Base-by-base conservation (phyloP, 805 yeast genomes). In the Sugiyamaella mastotermitis region DNA sequence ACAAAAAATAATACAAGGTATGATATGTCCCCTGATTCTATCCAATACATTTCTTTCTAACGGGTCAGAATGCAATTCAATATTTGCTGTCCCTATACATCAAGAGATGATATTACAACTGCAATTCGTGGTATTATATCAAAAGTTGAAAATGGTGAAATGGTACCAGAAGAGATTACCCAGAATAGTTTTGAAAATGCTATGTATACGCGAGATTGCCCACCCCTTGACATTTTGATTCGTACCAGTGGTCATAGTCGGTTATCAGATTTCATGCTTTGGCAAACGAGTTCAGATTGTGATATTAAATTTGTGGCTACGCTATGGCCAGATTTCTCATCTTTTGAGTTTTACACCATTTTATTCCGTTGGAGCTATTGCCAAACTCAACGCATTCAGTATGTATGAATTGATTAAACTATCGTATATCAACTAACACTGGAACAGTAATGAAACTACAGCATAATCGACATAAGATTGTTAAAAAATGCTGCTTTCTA, bases 271-370 rank as follows among this genome's bases (percentile, higher is more conserved):
- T 90, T 88, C 59, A 68, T 92, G 66, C 65, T 87, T 35, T 90
- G 97, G 97, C 96, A 90, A 37, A 29, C 45, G 29, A 42, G 67
- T 37, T 74, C 70, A 29, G 71, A 72, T 32, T 82, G 88, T 48
- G 70, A 73, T 10, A 68, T 90, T 7, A 94, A 85, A 48, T 74
- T 90, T 43, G 60, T 78, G n/a, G 79, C 81, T 38, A 71, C 78
- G 27, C 64, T 87, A 41, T 90, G 98, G 98, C 98, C 98, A 1
- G 94, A 85, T 40, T 81, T 90, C 49, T 67, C 75, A 16, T 82
- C 88, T 1, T 64, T 78, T 62, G 69, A 76, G 48, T 76, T 90
- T 75, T 70, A 77, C 38, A 76, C 80, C 72, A 72, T 86, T 17
- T 62, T 92, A 35, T 62, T 85, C 28, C 76, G 78, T 52, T 90